phyloP scores from a whole-genome alignment of 768 basidiomycete species.

The Tricholoma hemisulphureum region DNA sequence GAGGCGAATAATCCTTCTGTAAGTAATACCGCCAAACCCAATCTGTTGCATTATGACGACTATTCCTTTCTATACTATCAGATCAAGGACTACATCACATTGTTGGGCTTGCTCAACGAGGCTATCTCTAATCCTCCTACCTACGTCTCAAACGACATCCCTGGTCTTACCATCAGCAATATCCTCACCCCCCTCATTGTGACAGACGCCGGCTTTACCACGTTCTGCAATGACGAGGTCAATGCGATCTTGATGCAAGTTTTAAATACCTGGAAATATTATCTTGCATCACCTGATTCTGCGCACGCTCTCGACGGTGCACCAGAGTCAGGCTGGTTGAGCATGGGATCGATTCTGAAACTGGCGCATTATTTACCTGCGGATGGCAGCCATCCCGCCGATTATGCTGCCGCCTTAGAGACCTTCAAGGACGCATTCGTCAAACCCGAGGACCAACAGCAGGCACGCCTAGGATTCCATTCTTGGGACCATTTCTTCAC shows the following conservation, averaged over 20 bases:
- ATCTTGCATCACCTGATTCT: constrained; percentile 1
- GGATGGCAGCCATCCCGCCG: not conserved
- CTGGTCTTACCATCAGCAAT: not conserved
- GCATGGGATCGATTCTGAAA: not conserved
- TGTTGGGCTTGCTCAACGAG: not conserved
- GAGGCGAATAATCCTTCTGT: constrained; percentile 9
- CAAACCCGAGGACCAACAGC: constrained; percentile 11
- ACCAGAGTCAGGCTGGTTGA: not conserved
- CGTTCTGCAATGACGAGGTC: not conserved
- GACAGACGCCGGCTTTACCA: not conserved
- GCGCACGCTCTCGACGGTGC: not conserved
- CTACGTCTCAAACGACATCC: not conserved
- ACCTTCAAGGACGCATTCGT: constrained; percentile 29
- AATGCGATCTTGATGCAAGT: constrained; percentile 1
- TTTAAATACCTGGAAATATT: constrained; percentile 1
- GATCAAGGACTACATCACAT: not conserved
- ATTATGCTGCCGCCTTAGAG: not conserved
- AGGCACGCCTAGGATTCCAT: constrained; percentile 39
- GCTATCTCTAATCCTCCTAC: not conserved
- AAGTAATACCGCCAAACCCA: constrained; percentile 3
- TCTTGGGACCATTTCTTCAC: constrained; percentile 47
- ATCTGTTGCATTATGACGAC: constrained; percentile 1
- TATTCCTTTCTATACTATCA: constrained; percentile 1
- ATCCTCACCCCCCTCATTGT: not conserved
- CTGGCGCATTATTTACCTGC: not conserved